Conservation (phyloP, 345 rosid genomes). For the Hypericum perforatum region DNA sequence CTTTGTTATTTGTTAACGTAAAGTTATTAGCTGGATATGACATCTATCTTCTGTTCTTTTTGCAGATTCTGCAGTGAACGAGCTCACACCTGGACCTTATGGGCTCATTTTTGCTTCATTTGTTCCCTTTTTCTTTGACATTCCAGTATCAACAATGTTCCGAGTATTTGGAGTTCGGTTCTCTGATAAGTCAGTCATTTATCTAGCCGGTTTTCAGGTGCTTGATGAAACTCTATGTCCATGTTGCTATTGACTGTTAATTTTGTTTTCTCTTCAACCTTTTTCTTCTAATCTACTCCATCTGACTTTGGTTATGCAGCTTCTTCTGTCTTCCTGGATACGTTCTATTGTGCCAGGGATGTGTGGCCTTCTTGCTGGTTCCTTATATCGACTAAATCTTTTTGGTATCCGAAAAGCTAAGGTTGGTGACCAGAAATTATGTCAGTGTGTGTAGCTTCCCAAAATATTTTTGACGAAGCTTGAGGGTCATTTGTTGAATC, state of each 20-base stretch:
- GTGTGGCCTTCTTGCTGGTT: constrained; percentile 88
- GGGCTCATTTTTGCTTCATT: constrained; percentile 88
- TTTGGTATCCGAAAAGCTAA: constrained; percentile 72
- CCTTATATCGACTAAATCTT: constrained; percentile 71
- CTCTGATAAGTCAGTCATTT: constrained; percentile 87
- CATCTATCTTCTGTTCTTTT: constrained; percentile 4
- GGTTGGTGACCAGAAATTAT: constrained; percentile 26
- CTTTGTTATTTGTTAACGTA: not conserved
- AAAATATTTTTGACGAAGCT: too few relatives aligned
- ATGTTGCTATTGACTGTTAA: not conserved
- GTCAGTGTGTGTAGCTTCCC: too few relatives aligned
- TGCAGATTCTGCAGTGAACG: constrained; percentile 52
- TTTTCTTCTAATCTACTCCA: not conserved
- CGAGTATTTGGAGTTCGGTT: constrained; percentile 53
- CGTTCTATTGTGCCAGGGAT: constrained; percentile 70
- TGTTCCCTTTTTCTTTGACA: constrained; percentile 78
- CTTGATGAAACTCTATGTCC: constrained; percentile 1
- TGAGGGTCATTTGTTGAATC: too few relatives aligned
- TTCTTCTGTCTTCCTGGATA: constrained; percentile 81
- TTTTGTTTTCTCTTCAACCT: not conserved
- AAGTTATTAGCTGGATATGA: not conserved
- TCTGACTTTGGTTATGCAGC: constrained; percentile 44
- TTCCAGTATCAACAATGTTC: constrained; percentile 80
- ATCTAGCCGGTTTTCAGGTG: constrained; percentile 97
- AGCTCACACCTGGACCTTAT: constrained; percentile 76